Evolutionary conservation across 2,329 filamentous ascomycete genomes (phyloP).

Genomic region (Aspergillus pseudonomiae): DNA sequence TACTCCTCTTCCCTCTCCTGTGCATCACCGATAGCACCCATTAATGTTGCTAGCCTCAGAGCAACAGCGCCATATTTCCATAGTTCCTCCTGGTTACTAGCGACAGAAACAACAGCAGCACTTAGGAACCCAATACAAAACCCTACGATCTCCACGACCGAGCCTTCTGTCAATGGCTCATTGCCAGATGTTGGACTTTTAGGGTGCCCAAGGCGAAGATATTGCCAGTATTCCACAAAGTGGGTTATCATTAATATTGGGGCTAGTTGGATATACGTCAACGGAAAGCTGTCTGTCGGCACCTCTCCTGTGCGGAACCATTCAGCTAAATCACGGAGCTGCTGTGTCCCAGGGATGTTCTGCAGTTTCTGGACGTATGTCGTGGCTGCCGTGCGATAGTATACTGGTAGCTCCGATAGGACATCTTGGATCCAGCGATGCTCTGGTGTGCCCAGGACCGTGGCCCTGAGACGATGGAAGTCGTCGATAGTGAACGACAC

Average conservation of each 20-base stretch:
- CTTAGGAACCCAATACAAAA: slow-evolving; percentile 26
- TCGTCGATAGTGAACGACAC: slow-evolving; percentile 17
- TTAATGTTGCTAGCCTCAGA: slow-evolving; percentile 16
- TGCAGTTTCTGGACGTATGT: slow-evolving; percentile 12
- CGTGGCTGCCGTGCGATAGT: slow-evolving; percentile 12
- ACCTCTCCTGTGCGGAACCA: slow-evolving; percentile 18
- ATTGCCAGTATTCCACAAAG: slow-evolving; percentile 20
- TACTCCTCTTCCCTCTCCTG: slow-evolving; percentile 19
- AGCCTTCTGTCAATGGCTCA: not conserved
- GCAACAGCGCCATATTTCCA: slow-evolving; percentile 16
- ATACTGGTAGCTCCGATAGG: slow-evolving; percentile 15
- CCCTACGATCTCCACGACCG: slow-evolving; percentile 18
- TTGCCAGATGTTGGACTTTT: not conserved
- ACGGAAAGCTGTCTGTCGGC: slow-evolving; percentile 13
- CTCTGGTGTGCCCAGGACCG: slow-evolving; percentile 15
- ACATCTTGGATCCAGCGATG: slow-evolving; percentile 21
- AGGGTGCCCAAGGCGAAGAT: slow-evolving; percentile 5
- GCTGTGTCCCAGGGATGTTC: slow-evolving; percentile 4
- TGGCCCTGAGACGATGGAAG: slow-evolving; percentile 16
- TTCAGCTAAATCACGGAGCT: slow-evolving; percentile 11
- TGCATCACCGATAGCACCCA: slow-evolving; percentile 20
- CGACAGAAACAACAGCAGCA: slow-evolving; percentile 15
- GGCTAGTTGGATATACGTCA: slow-evolving; percentile 22
- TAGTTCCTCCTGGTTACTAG: slow-evolving; percentile 3
- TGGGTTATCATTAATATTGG: slow-evolving; percentile 24